Evolutionary conservation across 306 rosid species (phyloP), one percentile per base, ranked within the genome.

Genomic region (Glycine soja): DNA sequence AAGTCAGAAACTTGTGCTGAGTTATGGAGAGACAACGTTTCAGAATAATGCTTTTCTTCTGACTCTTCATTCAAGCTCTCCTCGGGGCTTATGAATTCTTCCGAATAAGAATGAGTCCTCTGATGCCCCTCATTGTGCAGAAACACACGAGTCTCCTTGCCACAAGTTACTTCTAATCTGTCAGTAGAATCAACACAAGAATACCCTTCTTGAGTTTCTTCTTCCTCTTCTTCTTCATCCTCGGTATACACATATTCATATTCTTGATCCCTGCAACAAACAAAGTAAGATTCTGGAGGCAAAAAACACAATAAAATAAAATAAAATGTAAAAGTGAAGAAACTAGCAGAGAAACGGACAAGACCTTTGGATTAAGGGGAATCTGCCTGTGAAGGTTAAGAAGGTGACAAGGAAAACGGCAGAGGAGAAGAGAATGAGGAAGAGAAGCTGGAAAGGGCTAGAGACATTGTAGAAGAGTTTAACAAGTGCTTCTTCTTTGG

Each of bases 391-490:
- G 79, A 95, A 89, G 85, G 87, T 50, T 73, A 90, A 88, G 89
- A 91, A 75, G 36, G 89, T 89, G 91, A 80, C 36, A 47, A 93
- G 89, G 42, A 90, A 59, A 86, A 81, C 46, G 87, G 85, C 78
- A 64, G 87, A 79, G 61, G 76, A 85, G 86, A 81, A 91, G 85
- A 87, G 72, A 81, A 86, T 63, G 79, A 95, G 81, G 80, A 93
- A 80, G 87, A 93, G 65, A 84, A 90, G 95, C 32, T 80, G 75
- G 80, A 88, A 78, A 72, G 87, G 86, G 87, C 42, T 62, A 13
- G 97, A 95, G 83, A 75, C 90, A 87, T 93, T 91, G 92, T 85
- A 79, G 89, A 91, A 93, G 72, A 95, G 91, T 86, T 86, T 91
- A 84, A 81, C 68, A 43, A 95, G 91, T 88, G 90, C 92, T 89